These are phyloP conservation scores for Phaeosphaeriaceae sp. DNA, from an alignment of 2,329 filamentous ascomycete genomes.

Conservation along the genomic window DNA sequence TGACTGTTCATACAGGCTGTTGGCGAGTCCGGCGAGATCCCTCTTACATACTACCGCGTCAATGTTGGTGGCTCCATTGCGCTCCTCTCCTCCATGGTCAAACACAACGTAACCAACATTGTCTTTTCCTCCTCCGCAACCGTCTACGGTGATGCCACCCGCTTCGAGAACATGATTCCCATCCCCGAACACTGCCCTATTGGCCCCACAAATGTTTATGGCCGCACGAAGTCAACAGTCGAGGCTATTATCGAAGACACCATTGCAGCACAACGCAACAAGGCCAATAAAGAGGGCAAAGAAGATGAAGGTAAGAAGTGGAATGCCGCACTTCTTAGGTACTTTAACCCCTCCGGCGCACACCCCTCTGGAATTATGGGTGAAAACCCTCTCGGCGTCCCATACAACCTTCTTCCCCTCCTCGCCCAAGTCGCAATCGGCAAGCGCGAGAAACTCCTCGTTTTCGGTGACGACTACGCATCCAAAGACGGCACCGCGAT, in stretches of 20 bases:
- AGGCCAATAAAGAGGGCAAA: conserved; percentile 74
- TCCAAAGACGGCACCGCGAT: conserved; percentile 93
- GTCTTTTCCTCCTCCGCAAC: conserved; percentile 99
- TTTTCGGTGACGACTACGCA: conserved; percentile 93
- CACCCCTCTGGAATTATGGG: conserved; percentile 98
- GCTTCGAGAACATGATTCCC: conserved; percentile 97
- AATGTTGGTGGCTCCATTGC: conserved; percentile 93
- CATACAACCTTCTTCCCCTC: conserved; percentile 93
- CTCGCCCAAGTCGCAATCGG: conserved; percentile 96
- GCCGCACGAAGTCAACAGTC: conserved; percentile 91
- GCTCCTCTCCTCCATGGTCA: conserved; percentile 84
- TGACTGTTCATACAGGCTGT: conserved; percentile 70
- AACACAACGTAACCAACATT: conserved; percentile 92
- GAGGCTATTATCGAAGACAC: conserved; percentile 92
- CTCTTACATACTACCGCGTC: conserved; percentile 96
- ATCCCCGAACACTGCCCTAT: conserved; percentile 97
- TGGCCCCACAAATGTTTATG: conserved; percentile 96
- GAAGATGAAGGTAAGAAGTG: conserved; percentile 73
- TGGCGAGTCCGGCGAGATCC: conserved; percentile 91
- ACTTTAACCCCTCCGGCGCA: conserved; percentile 96
- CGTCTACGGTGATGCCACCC: conserved; percentile 96
- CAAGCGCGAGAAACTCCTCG: conserved; percentile 89
- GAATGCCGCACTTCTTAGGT: conserved; percentile 92
- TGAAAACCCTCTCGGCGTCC: conserved; percentile 93
- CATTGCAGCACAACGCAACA: conserved; percentile 84